These are phyloP conservation scores for Trichoderma simmonsii DNA, from an alignment of 2,329 filamentous ascomycete species.

Conservation along the genomic window DNA sequence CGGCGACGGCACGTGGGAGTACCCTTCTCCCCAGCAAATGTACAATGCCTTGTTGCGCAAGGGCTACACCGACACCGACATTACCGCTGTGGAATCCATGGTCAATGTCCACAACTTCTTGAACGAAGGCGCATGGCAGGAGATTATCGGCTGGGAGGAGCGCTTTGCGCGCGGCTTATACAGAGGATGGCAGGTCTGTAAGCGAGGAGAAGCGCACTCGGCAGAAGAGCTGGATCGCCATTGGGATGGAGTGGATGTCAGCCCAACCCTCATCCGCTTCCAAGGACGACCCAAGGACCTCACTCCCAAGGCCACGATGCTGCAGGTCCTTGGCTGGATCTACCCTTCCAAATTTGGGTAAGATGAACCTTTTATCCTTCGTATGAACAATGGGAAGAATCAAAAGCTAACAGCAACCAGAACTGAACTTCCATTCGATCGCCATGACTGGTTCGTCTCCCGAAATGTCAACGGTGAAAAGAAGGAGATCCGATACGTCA, in stretches of 20 bases:
- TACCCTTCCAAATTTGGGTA: constrained; percentile 79
- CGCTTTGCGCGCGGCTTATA: constrained; percentile 73
- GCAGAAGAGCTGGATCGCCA: constrained; percentile 45
- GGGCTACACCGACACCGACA: constrained; percentile 90
- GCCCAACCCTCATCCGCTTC: constrained; percentile 79
- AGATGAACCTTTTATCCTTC: constrained; percentile 39
- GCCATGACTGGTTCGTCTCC: constrained; percentile 94
- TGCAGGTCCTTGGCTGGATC: constrained; percentile 73
- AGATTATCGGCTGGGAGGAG: constrained; percentile 91
- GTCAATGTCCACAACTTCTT: constrained; percentile 97
- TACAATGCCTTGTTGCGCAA: constrained; percentile 97
- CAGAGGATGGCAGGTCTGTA: constrained; percentile 71
- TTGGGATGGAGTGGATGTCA: constrained; percentile 50
- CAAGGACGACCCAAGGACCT: constrained; percentile 84
- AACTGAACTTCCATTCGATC: constrained; percentile 84
- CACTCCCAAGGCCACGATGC: constrained; percentile 85
- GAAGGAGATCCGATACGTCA: constrained; percentile 87
- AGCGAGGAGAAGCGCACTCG: constrained; percentile 66
- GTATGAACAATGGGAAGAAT: background rate
- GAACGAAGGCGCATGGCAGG: constrained; percentile 94
- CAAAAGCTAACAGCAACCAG: constrained; percentile 39
- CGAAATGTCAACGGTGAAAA: constrained; percentile 64
- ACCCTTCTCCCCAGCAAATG: constrained; percentile 98
- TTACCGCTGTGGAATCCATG: constrained; percentile 93
- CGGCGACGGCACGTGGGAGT: constrained; percentile 81